Evolutionary conservation across 75 land plant genomes (phyloP).

Genomic region (Cupressus sempervirens): DNA sequence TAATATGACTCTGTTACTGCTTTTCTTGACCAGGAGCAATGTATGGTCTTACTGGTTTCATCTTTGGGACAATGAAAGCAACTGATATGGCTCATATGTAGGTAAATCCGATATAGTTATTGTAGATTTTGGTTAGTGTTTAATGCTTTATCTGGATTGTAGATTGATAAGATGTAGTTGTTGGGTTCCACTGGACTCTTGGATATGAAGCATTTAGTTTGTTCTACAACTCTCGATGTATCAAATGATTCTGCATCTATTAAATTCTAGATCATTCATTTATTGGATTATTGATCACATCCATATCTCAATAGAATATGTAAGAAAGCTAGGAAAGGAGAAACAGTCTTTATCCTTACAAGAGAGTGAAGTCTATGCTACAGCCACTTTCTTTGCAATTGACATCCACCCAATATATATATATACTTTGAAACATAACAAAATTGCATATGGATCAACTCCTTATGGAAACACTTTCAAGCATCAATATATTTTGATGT

Average conservation of each 20-base stretch:
- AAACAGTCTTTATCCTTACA: neutral
- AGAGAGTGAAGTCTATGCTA: neutral
- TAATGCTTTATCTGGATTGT: neutral
- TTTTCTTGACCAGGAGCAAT: conserved; percentile 32
- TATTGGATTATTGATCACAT: neutral
- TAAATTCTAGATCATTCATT: neutral
- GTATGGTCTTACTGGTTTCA: conserved; percentile 41
- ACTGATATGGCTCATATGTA: conserved; percentile 69
- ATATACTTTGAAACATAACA: neutral
- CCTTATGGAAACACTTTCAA: neutral
- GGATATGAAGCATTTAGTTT: neutral
- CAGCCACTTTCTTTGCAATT: neutral
- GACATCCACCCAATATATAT: neutral
- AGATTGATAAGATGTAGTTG: neutral
- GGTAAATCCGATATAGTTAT: conserved; percentile 16
- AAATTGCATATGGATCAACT: neutral
- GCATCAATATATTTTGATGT: neutral
- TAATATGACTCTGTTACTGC: neutral
- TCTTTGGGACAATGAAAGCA: conserved; percentile 44
- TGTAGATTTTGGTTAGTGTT: neutral
- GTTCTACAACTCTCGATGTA: neutral
- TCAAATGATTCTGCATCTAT: neutral
- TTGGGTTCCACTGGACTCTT: neutral
- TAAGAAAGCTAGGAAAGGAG: neutral
- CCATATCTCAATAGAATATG: neutral